These are phyloP conservation scores for Calycina herbarum DNA, from an alignment of 2,329 filamentous ascomycete genomes.

Conservation along the genomic window DNA sequence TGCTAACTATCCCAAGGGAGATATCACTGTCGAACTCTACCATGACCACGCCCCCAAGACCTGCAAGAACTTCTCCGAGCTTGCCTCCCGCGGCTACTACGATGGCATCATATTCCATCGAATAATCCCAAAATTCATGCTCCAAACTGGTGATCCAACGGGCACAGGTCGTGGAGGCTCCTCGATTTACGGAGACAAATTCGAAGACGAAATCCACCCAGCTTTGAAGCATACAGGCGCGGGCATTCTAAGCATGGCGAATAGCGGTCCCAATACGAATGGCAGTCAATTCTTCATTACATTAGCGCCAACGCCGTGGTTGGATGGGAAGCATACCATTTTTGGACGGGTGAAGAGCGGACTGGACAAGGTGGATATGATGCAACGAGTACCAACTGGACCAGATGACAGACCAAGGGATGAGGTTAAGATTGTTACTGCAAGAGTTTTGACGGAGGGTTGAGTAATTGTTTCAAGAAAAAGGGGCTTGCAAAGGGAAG, in stretches of 20 bases:
- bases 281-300: conserved; percentile 97
- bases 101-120: conserved; percentile 85
- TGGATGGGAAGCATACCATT: conserved; percentile 96
- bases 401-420: conserved; percentile 77
- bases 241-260: conserved; percentile 95
- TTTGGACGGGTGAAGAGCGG: conserved; percentile 88
- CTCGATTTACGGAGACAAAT: conserved; percentile 90
- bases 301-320: conserved; percentile 88
- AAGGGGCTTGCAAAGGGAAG: not conserved
- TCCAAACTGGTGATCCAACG: conserved; percentile 91
- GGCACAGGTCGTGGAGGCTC: conserved; percentile 87
- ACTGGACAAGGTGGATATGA: conserved; percentile 78
- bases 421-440: conserved; percentile 76
- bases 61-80: conserved; percentile 82
- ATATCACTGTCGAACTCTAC: conserved; percentile 87
- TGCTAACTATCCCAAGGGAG: conserved; percentile 57
- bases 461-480: conserved; percentile 25
- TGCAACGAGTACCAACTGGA: conserved; percentile 85
- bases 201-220: conserved; percentile 84
- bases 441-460: conserved; percentile 65
- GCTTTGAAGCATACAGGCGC: conserved; percentile 87
- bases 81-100: conserved; percentile 84
- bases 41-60: conserved; percentile 83
- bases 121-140: conserved; percentile 94
- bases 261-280: conserved; percentile 89